Percentiles rank a stretch among this genome's conserved stretches.
phyloP scores from a whole-genome alignment of 129 eudicot species.

The Helichrysum umbraculigerum region DNA sequence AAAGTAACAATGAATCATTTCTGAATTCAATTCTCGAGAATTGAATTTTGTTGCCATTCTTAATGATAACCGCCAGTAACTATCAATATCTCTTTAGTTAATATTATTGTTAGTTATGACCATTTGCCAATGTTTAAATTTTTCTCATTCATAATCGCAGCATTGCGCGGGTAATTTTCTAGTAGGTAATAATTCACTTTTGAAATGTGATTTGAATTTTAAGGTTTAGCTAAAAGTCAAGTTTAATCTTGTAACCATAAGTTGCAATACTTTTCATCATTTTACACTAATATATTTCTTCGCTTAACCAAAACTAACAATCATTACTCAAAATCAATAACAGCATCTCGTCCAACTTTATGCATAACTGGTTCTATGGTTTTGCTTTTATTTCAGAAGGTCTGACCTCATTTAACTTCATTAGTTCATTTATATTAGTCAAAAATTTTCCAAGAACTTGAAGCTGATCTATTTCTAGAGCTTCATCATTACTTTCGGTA shows the following conservation, averaged over 20 bases:
- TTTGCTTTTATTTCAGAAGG: not conserved
- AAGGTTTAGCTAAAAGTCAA: not conserved
- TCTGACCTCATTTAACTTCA: not conserved
- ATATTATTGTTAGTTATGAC: too few species aligned
- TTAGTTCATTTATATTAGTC: too few species aligned
- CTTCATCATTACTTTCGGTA: not conserved
- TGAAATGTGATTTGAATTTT: not conserved
- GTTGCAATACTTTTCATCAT: not conserved
- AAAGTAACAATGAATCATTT: too few species aligned
- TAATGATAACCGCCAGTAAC: too few species aligned
- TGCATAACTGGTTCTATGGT: not conserved
- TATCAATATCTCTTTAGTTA: too few species aligned
- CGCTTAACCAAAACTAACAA: not conserved
- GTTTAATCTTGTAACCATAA: not conserved
- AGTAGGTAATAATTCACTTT: not conserved
- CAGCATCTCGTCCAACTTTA: not conserved
- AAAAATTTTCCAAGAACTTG: not conserved
- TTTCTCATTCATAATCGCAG: too few species aligned
- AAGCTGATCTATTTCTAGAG: not conserved
- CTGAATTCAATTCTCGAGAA: too few species aligned
- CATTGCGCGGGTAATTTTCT: too few species aligned
- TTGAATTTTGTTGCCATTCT: too few species aligned
- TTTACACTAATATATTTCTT: not conserved
- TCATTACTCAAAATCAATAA: not conserved
- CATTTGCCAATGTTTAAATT: too few species aligned